phyloP scores from a whole-genome alignment of 345 rosid species.

The Euclidium syriacum region DNA sequence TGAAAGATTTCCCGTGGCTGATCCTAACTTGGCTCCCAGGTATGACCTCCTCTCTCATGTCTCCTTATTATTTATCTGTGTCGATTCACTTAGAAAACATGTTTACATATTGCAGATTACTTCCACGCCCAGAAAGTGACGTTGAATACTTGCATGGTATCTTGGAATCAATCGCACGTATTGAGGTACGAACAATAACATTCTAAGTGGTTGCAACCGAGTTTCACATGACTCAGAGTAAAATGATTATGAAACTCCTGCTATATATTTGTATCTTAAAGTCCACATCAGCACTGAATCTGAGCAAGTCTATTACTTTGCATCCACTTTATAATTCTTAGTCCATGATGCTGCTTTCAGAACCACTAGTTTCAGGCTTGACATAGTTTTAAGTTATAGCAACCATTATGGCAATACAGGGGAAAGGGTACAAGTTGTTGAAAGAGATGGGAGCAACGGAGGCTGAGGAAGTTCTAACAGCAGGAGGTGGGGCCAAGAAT shows the following conservation, averaged over 20 bases:
- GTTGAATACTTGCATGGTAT: constrained; percentile 86
- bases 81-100: background rate
- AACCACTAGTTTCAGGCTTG: background rate
- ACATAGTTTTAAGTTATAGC: background rate
- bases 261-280: background rate
- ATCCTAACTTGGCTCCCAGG: constrained; percentile 85
- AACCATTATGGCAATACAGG: constrained; percentile 34
- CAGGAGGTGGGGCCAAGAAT: constrained; percentile 86
- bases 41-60: constrained; percentile 10
- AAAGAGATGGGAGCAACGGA: constrained; percentile 77
- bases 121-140: constrained; percentile 76
- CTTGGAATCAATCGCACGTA: constrained; percentile 82
- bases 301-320: background rate
- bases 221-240: background rate
- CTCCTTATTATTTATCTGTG: too few species aligned
- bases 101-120: constrained; percentile 44
- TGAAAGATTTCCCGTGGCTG: constrained; percentile 85
- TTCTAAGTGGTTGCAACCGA: background rate
- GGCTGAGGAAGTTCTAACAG: constrained; percentile 73
- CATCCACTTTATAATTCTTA: background rate
- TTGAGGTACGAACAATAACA: constrained; percentile 51
- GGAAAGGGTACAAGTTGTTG: constrained; percentile 59
- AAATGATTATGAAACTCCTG: background rate
- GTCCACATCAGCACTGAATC: background rate
- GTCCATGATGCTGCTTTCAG: background rate